Evolutionary conservation across 2,329 filamentous ascomycete genomes (phyloP).

Genomic region (Sarocladium oryzae): DNA sequence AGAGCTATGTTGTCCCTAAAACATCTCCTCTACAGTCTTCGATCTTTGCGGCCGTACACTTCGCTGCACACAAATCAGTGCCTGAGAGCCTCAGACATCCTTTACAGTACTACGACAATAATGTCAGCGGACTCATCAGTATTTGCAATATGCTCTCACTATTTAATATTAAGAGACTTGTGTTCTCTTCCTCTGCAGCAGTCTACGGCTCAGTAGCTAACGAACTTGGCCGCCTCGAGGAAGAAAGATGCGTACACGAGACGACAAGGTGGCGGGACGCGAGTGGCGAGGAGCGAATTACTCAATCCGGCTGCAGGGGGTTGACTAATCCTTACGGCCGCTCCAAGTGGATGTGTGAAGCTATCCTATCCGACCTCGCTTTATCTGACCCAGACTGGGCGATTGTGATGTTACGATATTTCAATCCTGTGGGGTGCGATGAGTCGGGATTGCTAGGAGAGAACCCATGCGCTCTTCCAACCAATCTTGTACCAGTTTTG

Average conservation of each 20-base stretch:
- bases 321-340: conserved; percentile 52
- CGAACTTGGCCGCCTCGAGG: neutral
- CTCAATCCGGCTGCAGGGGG: neutral
- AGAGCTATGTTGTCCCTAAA: too few species aligned
- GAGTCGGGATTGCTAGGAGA: conserved; percentile 58
- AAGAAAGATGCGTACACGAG: neutral
- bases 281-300: neutral
- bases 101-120: conserved; percentile 4
- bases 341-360: conserved; percentile 62
- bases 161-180: conserved; percentile 2
- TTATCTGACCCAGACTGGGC: conserved; percentile 54
- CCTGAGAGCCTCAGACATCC: conserved; percentile 1
- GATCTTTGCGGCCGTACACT: conserved; percentile 1
- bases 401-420: conserved; percentile 58
- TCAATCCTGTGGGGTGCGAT: conserved; percentile 62
- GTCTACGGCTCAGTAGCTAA: neutral
- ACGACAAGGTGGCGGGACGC: neutral
- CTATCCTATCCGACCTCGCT: conserved; percentile 56
- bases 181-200: conserved; percentile 1
- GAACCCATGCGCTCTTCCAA: conserved; percentile 53
- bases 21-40: too few species aligned
- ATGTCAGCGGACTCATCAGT: neutral
- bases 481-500: conserved; percentile 59
- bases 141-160: neutral
- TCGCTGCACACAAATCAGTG: conserved; percentile 2